Base-by-base conservation (phyloP, 371 early-diverging fungal genomes). In the Saksenaea oblongispora region DNA sequence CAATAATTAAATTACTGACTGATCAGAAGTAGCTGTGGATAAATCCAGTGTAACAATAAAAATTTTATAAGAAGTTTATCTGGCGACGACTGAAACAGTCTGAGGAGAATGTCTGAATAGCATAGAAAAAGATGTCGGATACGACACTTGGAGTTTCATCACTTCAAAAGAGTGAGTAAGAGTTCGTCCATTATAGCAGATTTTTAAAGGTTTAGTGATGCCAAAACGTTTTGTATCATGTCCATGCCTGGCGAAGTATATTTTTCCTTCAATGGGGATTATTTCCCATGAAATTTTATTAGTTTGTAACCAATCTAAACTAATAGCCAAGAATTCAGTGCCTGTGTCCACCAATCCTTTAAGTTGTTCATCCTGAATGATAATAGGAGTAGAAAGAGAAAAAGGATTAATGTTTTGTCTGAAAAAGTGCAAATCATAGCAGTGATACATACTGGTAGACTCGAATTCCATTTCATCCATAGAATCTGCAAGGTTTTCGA, bases 141-240 rank as follows among this genome's bases (percentile, higher is more conserved):
- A 0, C 18, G 36, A 36, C 17, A 54, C 18, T 18, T 24, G 35
- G 0, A 54, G 28, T 31, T 61, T 37, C 27, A 61, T 54, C 5
- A 61, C 39, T 54, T 61, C 62, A 28, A 61, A 61, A 14, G 62
- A 54, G 28, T 61, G 62, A 9, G 5, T 14, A 27, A 61, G 26
- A 34, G 13, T 56, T 5, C n/a, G 18, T 5, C 13, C 24, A 24
- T 56, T 56, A 34, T 56, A 35, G 5, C 4, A 10, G 2, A 47
- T 5, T 22, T 47, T 9, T 18, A 47, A 18, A n/a, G 24, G 47
- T 18, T 47, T 22, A 18, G 47, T 47, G 4, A 18, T 18, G 4
- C 18, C 47, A 8, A 47, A 7, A 18, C 22, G 24, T 9, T n/a
- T 22, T 18, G 22, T 47, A 9, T 47, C 18, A 22, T 47, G 47